phyloP scores from a whole-genome alignment of 1,284 basidiomycete species.

The Ceratobasidium sp. region DNA sequence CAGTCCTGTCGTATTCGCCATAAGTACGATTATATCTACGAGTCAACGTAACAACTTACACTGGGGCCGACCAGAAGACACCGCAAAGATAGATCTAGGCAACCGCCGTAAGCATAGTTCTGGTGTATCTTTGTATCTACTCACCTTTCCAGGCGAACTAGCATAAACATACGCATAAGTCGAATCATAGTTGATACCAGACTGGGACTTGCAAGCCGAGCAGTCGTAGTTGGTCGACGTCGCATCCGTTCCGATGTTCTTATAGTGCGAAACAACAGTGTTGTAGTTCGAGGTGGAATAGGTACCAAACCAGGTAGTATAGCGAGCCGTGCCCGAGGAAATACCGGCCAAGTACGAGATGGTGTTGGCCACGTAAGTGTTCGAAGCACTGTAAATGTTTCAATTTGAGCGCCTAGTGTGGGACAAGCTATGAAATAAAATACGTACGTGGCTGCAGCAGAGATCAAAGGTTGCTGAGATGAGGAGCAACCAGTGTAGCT shows the following conservation, averaged over 20 bases:
- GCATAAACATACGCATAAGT: conserved; percentile 36
- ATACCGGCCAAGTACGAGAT: conserved; percentile 16
- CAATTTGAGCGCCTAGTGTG: too few relatives aligned
- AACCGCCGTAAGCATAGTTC: too few relatives aligned
- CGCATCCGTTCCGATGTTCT: conserved; percentile 32
- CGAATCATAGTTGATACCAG: conserved; percentile 9
- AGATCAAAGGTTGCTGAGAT: too few relatives aligned
- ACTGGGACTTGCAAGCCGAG: conserved; percentile 11
- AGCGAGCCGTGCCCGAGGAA: conserved; percentile 21
- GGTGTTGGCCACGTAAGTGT: conserved; percentile 2
- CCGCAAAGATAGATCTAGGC: too few relatives aligned
- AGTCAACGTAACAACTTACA: not conserved
- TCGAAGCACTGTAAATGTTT: too few relatives aligned
- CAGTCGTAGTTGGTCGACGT: conserved; percentile 34
- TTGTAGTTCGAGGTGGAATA: not conserved
- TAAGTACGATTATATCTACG: too few relatives aligned
- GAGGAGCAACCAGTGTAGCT: too few relatives aligned
- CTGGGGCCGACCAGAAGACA: conserved; percentile 31
- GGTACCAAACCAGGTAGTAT: conserved; percentile 39
- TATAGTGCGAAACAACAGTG: too few relatives aligned
- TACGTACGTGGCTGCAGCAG: too few relatives aligned
- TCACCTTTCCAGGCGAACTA: conserved; percentile 6
- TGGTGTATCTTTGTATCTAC: not conserved
- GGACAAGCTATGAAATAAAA: too few relatives aligned
- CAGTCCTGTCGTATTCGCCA: not conserved